Conservation (phyloP, 208 protist genomes). For the Endotrypanum monterogeii region DNA sequence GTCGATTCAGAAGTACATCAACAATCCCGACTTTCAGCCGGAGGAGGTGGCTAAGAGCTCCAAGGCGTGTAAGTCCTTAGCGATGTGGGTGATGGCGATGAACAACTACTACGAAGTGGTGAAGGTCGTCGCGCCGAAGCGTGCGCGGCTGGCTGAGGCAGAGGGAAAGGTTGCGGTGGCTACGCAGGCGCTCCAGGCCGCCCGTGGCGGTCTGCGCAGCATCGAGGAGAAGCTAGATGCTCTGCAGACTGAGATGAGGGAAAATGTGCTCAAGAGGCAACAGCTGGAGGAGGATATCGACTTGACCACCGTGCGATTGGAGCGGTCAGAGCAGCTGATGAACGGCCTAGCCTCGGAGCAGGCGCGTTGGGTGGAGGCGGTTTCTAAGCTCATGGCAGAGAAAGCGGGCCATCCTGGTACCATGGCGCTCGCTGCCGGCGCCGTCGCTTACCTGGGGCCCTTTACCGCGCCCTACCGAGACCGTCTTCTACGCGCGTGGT, state of each 20-base stretch:
- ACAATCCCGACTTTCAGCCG: constrained; percentile 94
- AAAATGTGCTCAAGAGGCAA: constrained; percentile 90
- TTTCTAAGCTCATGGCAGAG: constrained; percentile 68
- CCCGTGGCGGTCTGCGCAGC: constrained; percentile 66
- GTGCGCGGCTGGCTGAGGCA: constrained; percentile 72
- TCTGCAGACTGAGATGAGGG: constrained; percentile 83
- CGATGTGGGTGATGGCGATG: constrained; percentile 95
- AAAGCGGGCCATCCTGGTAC: constrained; percentile 64
- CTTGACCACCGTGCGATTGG: constrained; percentile 85
- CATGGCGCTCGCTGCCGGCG: constrained; percentile 88
- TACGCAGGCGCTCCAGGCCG: constrained; percentile 64
- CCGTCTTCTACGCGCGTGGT: constrained; percentile 75
- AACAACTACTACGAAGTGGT: constrained; percentile 95
- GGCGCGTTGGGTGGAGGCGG: constrained; percentile 70
- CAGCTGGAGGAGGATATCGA: constrained; percentile 93
- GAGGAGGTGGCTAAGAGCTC: constrained; percentile 94
- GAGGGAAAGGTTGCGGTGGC: constrained; percentile 86
- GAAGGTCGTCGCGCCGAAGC: constrained; percentile 91
- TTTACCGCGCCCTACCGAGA: constrained; percentile 90
- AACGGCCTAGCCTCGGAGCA: constrained; percentile 87
- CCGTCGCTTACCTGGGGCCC: constrained; percentile 92
- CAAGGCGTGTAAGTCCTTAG: constrained; percentile 93
- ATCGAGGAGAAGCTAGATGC: constrained; percentile 86
- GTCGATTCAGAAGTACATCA: constrained; percentile 94
- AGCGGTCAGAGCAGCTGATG: constrained; percentile 92